Conservation (phyloP, 202 grass and related monocot species). For the Schoenoplectus tabernaemontani region DNA sequence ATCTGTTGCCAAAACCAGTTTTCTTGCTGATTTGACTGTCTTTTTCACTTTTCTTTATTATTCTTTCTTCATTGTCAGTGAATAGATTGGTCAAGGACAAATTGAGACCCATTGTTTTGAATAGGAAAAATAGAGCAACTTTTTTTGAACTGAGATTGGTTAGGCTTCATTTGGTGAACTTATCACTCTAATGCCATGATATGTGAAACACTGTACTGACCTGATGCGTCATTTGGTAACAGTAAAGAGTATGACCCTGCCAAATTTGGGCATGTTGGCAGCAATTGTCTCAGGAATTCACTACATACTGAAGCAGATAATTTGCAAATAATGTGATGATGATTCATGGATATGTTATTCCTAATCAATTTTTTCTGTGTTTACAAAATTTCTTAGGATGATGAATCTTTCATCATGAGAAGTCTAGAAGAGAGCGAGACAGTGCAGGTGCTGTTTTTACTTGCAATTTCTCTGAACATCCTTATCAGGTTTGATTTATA, state of each 20-base stretch:
- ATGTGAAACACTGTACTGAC: not conserved
- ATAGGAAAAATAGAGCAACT: not conserved
- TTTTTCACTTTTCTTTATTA: not conserved
- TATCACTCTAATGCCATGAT: not conserved
- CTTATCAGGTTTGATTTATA: not conserved
- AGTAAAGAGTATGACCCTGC: not conserved
- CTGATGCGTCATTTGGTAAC: not conserved
- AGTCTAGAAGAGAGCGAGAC: constrained; percentile 80
- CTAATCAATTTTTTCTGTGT: not conserved
- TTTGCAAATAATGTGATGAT: not conserved
- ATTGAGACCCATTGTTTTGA: not conserved
- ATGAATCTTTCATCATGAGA: constrained; percentile 53
- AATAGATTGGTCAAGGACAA: not conserved
- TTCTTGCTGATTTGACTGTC: not conserved
- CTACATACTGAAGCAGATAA: not conserved
- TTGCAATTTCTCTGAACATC: not conserved
- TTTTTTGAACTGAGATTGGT: not conserved
- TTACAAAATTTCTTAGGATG: constrained; percentile 36
- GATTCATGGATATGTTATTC: not conserved
- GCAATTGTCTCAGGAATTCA: not conserved
- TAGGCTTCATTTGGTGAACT: not conserved
- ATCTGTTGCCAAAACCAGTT: not conserved
- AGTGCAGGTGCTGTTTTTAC: constrained; percentile 54
- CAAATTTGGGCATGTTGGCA: not conserved
- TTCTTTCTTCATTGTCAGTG: not conserved